Evolutionary conservation across 257 asterid species (phyloP), one percentile per base, ranked within the genome.

Genomic region (Fraxinus americana): DNA sequence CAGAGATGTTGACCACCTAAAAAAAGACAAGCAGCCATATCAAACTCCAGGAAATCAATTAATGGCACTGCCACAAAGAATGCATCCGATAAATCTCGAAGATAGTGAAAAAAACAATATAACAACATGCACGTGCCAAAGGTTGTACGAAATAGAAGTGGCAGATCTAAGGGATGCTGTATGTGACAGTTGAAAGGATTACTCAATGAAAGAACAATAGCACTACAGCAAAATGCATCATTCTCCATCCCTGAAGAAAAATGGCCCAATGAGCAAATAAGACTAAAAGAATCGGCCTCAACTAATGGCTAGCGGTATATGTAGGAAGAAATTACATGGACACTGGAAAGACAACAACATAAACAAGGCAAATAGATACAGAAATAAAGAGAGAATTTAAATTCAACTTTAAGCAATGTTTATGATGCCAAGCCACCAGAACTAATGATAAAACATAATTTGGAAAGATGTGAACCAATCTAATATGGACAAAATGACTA

Each of bases 1-100:
- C 97, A 14, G 97, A 76, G 79, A 90, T 82, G 73, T 11, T 45
- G 14, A 81, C 90, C 80, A 86, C 97, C 98, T 95, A 77, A 19
- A 80, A 57, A 23, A 72, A 73, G 48, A 34, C 16, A 80, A 82
- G 36, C 67, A 80, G 67, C 69, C 50, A n/a, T 6, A 63, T 11
- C 75, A 35, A 38, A 63, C 29, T 79, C 70, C 69, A 16, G 4
- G 76, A 65, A 35, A n/a, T 45, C 67, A 61, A 63, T 17, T 23
- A 81, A 45, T 70, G 71, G 67, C 27, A 76, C n/a, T 67, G 35
- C 61, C n/a, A n/a, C 30, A 27, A 38, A 83, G 5, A n/a, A n/a
- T 19, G 66, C 1, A n/a, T 19, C 29, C 4, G 21, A 25, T 57
- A 57, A 57, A 57, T 5, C 12, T 5, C 27, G 2, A 57, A 2